Base-by-base conservation (phyloP, 345 rosid genomes). In the Conringia planisiliqua region DNA sequence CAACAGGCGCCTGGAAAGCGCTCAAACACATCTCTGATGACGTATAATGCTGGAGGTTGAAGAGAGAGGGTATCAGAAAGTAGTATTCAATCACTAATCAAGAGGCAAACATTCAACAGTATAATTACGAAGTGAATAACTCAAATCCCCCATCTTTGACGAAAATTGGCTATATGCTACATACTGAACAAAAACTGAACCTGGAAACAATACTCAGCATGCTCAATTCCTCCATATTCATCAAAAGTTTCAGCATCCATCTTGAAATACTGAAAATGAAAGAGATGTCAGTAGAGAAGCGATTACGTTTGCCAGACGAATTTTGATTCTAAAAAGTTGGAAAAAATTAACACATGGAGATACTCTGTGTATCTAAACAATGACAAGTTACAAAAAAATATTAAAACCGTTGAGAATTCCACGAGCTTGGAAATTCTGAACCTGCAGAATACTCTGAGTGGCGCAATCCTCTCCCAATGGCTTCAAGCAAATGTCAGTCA, bases 371-470 rank as follows among this genome's bases (percentile, higher is more conserved):
- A 60, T 51, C 68, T 39, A 75, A 67, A 64, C 57, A 30, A 42
- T 48, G 48, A 39, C 48, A 29, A 74, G 50, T 74, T 66, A 17
- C 60, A 56, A 10, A 52, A 52, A 73, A 13, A 36, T 58, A 57
- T 56, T 7, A 47, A 65, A 66, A 46, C 20, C 46, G 16, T 26
- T 36, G 61, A 75, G 17, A 33, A 62, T 5, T 54, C 29, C 10
- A 68, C 26, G 16, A 56, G 71, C 60, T 64, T 64, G 61, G 54
- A 51, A 40, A 26, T 48, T 74, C 18, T 38, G 59, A 74, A 94
- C 99, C 99, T 95, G 97, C 73, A 95, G 81, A 74, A 95, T 78
- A 83, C 92, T 95, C 81, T 95, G 99, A 70, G 93, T 87, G 55
- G 97, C 97, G 81, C 99, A 95, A 86, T 89, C 97, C 69, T 86